phyloP scores from a whole-genome alignment of 129 eudicot species.

The Chrysanthemum makinoi region DNA sequence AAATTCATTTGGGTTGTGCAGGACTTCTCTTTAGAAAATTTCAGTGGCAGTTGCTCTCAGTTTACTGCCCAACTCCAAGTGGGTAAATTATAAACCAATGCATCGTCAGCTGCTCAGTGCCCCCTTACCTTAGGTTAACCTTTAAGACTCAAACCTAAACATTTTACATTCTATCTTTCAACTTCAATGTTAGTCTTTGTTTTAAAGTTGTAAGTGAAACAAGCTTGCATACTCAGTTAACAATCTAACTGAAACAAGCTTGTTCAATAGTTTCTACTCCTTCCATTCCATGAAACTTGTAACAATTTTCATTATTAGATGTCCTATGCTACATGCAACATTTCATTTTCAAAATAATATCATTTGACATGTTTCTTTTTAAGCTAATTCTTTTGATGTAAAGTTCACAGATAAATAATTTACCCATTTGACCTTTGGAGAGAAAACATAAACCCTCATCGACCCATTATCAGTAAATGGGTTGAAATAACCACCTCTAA shows the following conservation, averaged over 20 bases:
- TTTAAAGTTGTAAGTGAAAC: not conserved
- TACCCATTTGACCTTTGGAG: not conserved
- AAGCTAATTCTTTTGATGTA: too few species aligned
- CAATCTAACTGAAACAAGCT: not conserved
- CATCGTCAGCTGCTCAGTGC: constrained; percentile 26
- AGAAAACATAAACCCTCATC: too few species aligned
- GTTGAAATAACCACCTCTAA: too few species aligned
- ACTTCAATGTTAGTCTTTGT: not conserved
- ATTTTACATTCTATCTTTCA: not conserved
- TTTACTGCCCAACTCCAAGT: constrained; percentile 36
- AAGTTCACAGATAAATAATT: too few species aligned
- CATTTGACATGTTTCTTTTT: too few species aligned
- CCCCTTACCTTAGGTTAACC: constrained; percentile 49
- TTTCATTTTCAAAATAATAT: not conserved
- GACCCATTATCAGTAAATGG: not conserved
- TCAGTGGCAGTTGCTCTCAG: constrained; percentile 46
- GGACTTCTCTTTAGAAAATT: constrained; percentile 75
- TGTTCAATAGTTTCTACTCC: constrained; percentile 12
- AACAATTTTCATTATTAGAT: not conserved
- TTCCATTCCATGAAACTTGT: constrained; percentile 3
- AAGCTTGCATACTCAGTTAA: not conserved
- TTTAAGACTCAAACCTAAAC: not conserved
- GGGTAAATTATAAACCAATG: constrained; percentile 46
- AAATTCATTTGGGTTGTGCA: constrained; percentile 49
- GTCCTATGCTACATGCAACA: too few species aligned